Conservation (phyloP, 805 yeast species). For the Starmerella kuoi region DNA sequence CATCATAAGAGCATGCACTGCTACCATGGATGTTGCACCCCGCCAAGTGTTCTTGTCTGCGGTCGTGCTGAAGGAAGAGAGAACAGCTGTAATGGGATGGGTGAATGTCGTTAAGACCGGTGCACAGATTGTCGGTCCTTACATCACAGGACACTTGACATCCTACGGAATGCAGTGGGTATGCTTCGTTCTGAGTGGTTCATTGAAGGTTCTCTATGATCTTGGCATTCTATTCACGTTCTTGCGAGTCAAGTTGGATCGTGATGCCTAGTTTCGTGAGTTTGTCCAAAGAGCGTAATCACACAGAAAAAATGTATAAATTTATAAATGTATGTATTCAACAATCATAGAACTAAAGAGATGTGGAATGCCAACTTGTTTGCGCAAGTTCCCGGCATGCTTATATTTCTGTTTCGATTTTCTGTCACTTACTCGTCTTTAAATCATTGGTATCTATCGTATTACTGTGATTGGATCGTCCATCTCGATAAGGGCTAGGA, state of each 20-base stretch:
- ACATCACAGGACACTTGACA: constrained; percentile 62
- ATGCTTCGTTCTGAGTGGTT: constrained; percentile 29
- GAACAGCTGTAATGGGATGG: constrained; percentile 70
- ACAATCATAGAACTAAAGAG: not conserved
- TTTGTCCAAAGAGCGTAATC: too few species aligned
- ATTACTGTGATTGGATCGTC: too few species aligned
- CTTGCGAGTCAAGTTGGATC: constrained; percentile 14
- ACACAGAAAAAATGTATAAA: too few species aligned
- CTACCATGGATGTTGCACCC: constrained; percentile 83
- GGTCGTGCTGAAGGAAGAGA: constrained; percentile 48
- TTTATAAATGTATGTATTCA: too few species aligned
- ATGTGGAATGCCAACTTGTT: too few species aligned
- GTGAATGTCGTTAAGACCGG: constrained; percentile 76
- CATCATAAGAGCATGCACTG: constrained; percentile 45
- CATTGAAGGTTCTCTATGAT: constrained; percentile 29
- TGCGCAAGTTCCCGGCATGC: too few species aligned
- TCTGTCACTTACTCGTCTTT: too few species aligned
- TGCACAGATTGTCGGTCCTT: constrained; percentile 69
- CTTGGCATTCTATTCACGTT: constrained; percentile 25
- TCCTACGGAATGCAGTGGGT: constrained; percentile 27
- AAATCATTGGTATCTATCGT: too few species aligned
- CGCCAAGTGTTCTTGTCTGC: constrained; percentile 67
- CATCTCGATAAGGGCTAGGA: too few species aligned
- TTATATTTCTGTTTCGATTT: too few species aligned
- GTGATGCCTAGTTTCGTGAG: constrained; percentile 11